Evolutionary conservation across 2,329 filamentous ascomycete species (phyloP).

Genomic region (Colletotrichum somersetense): DNA sequence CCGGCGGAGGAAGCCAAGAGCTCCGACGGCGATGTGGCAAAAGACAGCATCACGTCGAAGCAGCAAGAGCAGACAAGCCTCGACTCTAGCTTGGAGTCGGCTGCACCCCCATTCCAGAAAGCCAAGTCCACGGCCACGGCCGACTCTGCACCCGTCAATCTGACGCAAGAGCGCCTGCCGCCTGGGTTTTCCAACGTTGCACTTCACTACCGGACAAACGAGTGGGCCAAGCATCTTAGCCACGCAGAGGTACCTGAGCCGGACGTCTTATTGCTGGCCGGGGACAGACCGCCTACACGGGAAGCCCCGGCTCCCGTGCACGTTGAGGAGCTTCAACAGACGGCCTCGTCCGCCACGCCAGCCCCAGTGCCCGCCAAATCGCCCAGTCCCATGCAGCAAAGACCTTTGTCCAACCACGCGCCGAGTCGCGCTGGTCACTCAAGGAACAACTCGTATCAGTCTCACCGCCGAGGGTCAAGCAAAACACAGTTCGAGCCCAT

Average conservation of each 20-base stretch:
- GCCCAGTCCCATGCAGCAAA: conserved; percentile 46
- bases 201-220: conserved; percentile 88
- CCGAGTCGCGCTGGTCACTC: conserved; percentile 21
- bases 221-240: conserved; percentile 93
- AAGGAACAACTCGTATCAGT: conserved; percentile 37
- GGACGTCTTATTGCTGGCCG: conserved; percentile 68
- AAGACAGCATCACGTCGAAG: conserved; percentile 23
- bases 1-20: conserved; percentile 44
- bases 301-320: conserved; percentile 74
- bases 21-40: conserved; percentile 20
- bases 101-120: conserved; percentile 48
- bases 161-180: conserved; percentile 75
- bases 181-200: conserved; percentile 81
- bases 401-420: conserved; percentile 46
- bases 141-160: conserved; percentile 58
- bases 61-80: conserved; percentile 30
- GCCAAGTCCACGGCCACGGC: conserved; percentile 58
- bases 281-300: conserved; percentile 51
- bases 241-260: conserved; percentile 79
- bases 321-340: conserved; percentile 74
- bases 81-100: conserved; percentile 27
- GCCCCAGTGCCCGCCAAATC: conserved; percentile 48
- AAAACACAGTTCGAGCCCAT: conserved; percentile 34
- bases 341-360: conserved; percentile 64
- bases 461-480: conserved; percentile 38